Evolutionary conservation across 2,329 filamentous ascomycete species (phyloP), one percentile per base, ranked within the genome.

Genomic region (Aciculosporium take): DNA sequence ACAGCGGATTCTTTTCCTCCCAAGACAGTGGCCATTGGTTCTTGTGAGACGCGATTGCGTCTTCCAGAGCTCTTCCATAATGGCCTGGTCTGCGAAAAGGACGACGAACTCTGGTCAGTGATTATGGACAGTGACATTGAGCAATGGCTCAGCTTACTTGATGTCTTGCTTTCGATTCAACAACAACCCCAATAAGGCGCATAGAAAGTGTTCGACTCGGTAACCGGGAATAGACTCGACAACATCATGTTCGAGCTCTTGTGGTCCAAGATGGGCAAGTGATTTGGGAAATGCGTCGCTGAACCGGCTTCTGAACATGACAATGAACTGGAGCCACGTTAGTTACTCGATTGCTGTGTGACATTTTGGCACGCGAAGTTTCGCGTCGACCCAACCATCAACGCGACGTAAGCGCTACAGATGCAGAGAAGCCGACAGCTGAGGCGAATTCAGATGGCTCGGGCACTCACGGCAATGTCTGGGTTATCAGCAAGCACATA

Each of bases 141-240:
- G 39, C 9, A 43, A 46, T n/a, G 50, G 6, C 17, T 32, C n/a
- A 48, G 48, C 86, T 63, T 76, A 96, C 91, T 98, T 94, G 58
- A 96, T 84, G 65, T 94, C 88, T 60, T 98, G 94, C 70, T 98
- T 96, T 61, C 91, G 81, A 63, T 98, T 98, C 55, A 98, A 71
- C 42, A 95, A 76, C 52, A 98, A 69, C 25, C 84, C 81, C 34
- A 98, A 69, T 49, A 98, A 65, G 47, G 87, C 87, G 68, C 93
- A 98, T 21, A 98, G 70, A 44, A 98, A 77, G 51, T 80, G 75
- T 66, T 96, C 89, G 36, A 84, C 80, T 56, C 88, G 81, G 54
- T 93, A 81, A 53, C 87, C 85, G 2, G 89, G 88, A 18, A 80
- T 65, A 37, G 72, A 65, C 57, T 89, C 84, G 46, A 80, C 76